A percentile compares a stretch with the other conserved stretches of the same genome.
phyloP scores from a whole-genome alignment of 139 green algal genomes.

The Coelastrella sp. region DNA sequence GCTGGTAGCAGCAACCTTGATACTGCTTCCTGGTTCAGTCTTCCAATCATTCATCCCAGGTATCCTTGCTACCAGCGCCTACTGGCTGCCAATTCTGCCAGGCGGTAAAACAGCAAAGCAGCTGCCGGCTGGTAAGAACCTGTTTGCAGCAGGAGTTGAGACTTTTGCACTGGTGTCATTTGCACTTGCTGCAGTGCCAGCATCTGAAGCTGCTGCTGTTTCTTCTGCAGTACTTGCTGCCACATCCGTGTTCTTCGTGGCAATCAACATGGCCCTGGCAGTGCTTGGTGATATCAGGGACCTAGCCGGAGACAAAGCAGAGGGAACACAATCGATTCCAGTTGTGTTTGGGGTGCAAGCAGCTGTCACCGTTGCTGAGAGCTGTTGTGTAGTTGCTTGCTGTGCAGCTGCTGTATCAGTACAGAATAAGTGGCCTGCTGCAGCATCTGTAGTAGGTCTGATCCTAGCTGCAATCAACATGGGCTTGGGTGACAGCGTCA shows the following conservation, averaged over 20 bases:
- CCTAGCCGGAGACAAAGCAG: neutral
- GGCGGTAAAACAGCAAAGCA: neutral
- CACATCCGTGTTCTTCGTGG: neutral
- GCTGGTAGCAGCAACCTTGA: too few relatives aligned
- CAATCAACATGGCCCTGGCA: neutral
- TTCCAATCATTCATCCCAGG: too few relatives aligned
- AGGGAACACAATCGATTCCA: neutral
- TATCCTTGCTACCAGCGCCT: neutral
- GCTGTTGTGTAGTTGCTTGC: neutral
- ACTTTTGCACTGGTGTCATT: neutral
- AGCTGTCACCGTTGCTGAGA: neutral
- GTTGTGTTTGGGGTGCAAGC: neutral
- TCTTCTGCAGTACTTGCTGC: neutral
- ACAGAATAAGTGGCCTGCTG: neutral
- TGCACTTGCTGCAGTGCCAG: neutral
- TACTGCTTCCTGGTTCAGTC: too few relatives aligned
- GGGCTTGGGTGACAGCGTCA: too few relatives aligned
- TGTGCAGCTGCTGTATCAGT: neutral
- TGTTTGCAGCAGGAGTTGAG: neutral
- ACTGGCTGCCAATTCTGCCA: neutral
- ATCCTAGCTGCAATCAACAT: neutral
- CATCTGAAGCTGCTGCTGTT: neutral
- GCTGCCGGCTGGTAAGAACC: neutral
- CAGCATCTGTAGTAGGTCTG: neutral
- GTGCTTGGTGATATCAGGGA: neutral